A percentile compares a stretch with the other conserved stretches of the same genome.
These are phyloP conservation scores for Botrytis fabae DNA, from an alignment of 2,329 filamentous ascomycete species.

Conservation along the genomic window DNA sequence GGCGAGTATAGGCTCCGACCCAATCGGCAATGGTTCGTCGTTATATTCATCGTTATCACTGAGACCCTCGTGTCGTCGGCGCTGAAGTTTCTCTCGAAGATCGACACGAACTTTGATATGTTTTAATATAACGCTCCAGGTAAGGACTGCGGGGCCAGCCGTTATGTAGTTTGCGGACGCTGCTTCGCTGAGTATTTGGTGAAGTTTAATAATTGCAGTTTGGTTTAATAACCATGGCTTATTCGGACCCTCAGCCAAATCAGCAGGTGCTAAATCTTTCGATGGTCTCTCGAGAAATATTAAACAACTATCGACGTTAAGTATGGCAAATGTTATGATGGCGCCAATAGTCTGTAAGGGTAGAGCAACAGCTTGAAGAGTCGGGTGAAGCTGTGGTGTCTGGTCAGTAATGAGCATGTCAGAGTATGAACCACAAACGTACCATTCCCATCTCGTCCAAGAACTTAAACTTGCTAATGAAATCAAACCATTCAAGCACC, in stretches of 20 bases:
- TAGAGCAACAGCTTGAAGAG: constrained; percentile 47
- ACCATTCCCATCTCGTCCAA: constrained; percentile 63
- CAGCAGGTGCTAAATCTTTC: constrained; percentile 35
- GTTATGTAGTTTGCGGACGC: constrained; percentile 53
- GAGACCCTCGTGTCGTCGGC: constrained; percentile 14
- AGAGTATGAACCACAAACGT: constrained; percentile 26
- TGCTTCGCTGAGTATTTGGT: constrained; percentile 67
- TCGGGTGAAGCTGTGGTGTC: constrained; percentile 30
- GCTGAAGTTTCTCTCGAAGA: constrained; percentile 19
- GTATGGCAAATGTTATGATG: constrained; percentile 68
- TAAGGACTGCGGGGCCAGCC: constrained; percentile 72
- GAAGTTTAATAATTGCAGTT: constrained; percentile 69
- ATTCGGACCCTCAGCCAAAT: constrained; percentile 40
- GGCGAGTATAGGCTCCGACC: constrained; percentile 48
- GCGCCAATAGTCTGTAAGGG: constrained; percentile 70
- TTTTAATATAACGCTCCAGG: constrained; percentile 77
- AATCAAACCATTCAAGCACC: constrained; percentile 71
- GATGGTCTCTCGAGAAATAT: constrained; percentile 39
- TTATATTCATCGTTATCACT: constrained; percentile 38
- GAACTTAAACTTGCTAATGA: constrained; percentile 65
- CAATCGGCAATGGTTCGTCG: constrained; percentile 51
- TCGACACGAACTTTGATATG: constrained; percentile 48
- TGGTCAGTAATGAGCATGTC: constrained; percentile 19
- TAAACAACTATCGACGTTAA: constrained; percentile 52
- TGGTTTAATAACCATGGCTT: constrained; percentile 68